Percentiles rank a stretch among this genome's conserved stretches.
These are phyloP conservation scores for Malassezia restricta DNA, from an alignment of 1,284 basidiomycete genomes.

Conservation along the genomic window DNA sequence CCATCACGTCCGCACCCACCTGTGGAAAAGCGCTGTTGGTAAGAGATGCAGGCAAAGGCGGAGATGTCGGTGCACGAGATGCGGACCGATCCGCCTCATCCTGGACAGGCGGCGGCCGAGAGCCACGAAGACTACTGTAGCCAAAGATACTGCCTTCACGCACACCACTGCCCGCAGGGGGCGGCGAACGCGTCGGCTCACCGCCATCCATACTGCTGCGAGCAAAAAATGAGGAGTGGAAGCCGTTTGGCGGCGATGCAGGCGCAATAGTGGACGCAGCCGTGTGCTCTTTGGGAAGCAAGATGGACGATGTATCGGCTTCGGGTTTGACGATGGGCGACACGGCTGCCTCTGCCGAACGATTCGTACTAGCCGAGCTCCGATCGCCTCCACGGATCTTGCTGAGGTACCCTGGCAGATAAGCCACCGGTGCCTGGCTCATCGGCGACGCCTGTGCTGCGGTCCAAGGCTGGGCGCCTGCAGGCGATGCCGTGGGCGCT, in stretches of 20 bases:
- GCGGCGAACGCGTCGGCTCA: slow-evolving; percentile 10
- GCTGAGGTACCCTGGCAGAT: slow-evolving; percentile 14
- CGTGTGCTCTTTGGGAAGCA: slow-evolving; percentile 20
- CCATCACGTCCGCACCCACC: slow-evolving; percentile 1
- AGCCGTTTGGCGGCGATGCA: slow-evolving; percentile 22
- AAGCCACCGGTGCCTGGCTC: slow-evolving; percentile 15
- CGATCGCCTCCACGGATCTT: slow-evolving; percentile 7
- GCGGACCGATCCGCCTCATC: slow-evolving; percentile 9
- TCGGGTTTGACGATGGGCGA: slow-evolving; percentile 7
- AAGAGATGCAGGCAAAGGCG: not conserved
- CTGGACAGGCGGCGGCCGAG: not conserved
- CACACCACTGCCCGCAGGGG: slow-evolving; percentile 17
- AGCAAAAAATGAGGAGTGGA: slow-evolving; percentile 33
- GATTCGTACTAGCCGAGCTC: not conserved
- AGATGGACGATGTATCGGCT: slow-evolving; percentile 16
- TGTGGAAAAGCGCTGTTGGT: not conserved
- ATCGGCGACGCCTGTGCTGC: slow-evolving; percentile 10
- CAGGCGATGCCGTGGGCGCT: not conserved
- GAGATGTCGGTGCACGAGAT: slow-evolving; percentile 3
- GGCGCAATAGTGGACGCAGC: slow-evolving; percentile 12
- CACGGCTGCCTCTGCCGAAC: slow-evolving; percentile 1
- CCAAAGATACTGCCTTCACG: slow-evolving; percentile 36
- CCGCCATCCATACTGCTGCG: slow-evolving; percentile 16
- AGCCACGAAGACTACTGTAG: slow-evolving; percentile 26
- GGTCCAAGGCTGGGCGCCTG: not conserved